Base-by-base conservation (phyloP, 1,284 basidiomycete species). In the Somion occarium region DNA sequence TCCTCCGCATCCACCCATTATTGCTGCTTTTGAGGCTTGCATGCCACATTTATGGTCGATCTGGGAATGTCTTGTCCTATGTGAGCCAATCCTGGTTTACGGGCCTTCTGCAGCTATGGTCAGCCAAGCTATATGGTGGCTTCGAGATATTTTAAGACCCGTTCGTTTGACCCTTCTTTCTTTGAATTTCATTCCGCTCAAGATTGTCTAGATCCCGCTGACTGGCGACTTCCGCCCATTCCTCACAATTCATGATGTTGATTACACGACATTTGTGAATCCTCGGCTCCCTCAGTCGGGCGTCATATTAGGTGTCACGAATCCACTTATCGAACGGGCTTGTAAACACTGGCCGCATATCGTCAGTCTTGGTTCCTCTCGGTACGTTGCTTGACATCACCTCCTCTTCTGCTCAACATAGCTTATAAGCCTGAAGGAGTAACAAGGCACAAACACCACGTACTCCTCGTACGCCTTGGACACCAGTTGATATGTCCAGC, bases 341-440 rank as follows among this genome's bases (percentile, higher is more conserved):
- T 96, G 93, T 58, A 76, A 80, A 4, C 92, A 97, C 68, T 98
- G 95, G 93, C 93, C 94, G 1, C 93, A 99, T 68, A 73, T 92
- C 1, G 71, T 94, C 24, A 88, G 85, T 53, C 70, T 89, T 26
- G 83, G 85, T 34, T 69, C 70, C 49, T 68, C 67, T 37, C 58
- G 64, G 80, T 82, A 57, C 58, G 74, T 66, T 9, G 37, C 25
- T 7, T 15, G 27, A 30, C 24, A 44, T 20, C 22, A 18, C 4
- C 23, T 37, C 9, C 15, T 13, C 25, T 46, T 47, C 12, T 19
- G 23, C 26, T 20, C 7, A 41, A 7, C 13, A 19, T 41, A 7
- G 9, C n/a, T n/a, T n/a, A n/a, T n/a, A n/a, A n/a, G n/a, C n/a
- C 44, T 46, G 42, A 20, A 51, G 51, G 37, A 43, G 13, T 22